Evolutionary conservation across 352 stramenopile genomes (phyloP), one percentile per base, ranked within the genome.

Genomic region (Phytopythium aichiense): DNA sequence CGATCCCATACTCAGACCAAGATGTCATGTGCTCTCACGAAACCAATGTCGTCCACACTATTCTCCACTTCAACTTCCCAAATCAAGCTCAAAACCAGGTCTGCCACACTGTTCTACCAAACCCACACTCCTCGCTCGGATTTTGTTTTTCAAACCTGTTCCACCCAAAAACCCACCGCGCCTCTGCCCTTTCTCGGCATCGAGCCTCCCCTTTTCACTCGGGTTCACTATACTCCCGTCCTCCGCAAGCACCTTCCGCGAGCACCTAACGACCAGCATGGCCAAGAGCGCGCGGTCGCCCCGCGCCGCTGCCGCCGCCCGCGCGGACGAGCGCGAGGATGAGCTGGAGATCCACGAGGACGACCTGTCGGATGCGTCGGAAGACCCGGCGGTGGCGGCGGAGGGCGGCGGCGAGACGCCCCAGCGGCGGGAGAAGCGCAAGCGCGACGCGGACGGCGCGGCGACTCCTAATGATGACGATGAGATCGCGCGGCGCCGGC

Each of bases 401-500:
- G 23, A 63, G 16, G 31, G 22, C 37, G 37, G 20, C 22, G 22
- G 23, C 35, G 58, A 38, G 20, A 60, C 58, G 15, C 53, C 25
- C 22, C 55, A 55, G 37, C 35, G 30, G 25, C 56, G 62, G 9
- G 48, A 38, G 35, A 83, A 76, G 58, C 75, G 79, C 58, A 88
- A 91, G 67, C 77, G 76, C 57, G 61, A 49, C 7, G 40, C 25
- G 4, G 56, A 60, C 13, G 57, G 30, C 42, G 42, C 20, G 40
- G 61, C 68, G 30, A 79, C 77, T 20, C 48, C 68, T 43, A 76
- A 78, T 58, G 84, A 91, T 38, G 81, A 92, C 49, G 79, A 87
- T 48, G 82, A 92, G 61, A 73, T 92, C 56, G 72, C 78, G 50
- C 77, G 81, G 3, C 70, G 84, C 2, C 80, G 82, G 0, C 82